Evolutionary conservation across 768 basidiomycete species (phyloP).

Genomic region (Pilatotrama ljubarskyi): DNA sequence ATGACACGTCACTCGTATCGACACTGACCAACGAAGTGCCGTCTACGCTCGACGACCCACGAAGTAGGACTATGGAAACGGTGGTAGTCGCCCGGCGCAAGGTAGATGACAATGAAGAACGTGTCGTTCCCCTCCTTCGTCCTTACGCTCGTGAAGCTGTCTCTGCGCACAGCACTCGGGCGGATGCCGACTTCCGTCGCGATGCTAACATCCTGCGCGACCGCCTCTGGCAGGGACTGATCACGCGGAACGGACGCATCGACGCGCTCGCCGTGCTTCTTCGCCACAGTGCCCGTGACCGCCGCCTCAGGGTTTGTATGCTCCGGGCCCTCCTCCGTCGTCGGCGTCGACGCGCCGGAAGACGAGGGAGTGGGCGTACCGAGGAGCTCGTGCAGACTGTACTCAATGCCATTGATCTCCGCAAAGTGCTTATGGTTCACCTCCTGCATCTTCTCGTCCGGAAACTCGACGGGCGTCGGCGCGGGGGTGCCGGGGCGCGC

Average conservation of each 20-base stretch:
- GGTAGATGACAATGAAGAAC: conserved; percentile 94
- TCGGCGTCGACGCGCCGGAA: conserved; percentile 42
- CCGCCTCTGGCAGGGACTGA: conserved; percentile 52
- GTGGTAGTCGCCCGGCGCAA: conserved; percentile 98
- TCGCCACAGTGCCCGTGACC: conserved; percentile 33
- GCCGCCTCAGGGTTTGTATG: conserved; percentile 21
- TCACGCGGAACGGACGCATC: conserved; percentile 75
- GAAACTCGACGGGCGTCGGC: conserved; percentile 42
- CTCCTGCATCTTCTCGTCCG: conserved; percentile 51
- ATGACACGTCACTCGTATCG: not conserved
- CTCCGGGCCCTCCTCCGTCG: conserved; percentile 8
- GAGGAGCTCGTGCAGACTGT: conserved; percentile 88
- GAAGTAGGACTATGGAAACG: conserved; percentile 94
- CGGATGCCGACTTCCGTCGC: conserved; percentile 69
- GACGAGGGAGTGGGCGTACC: conserved; percentile 51
- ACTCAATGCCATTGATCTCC: conserved; percentile 95
- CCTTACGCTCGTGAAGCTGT: conserved; percentile 45
- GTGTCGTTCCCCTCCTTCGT: conserved; percentile 78
- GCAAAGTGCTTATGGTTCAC: conserved; percentile 92
- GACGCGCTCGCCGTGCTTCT: conserved; percentile 65
- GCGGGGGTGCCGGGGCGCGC: conserved; percentile 49
- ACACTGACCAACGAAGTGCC: conserved; percentile 88
- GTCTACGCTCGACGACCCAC: conserved; percentile 95
- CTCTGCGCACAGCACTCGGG: conserved; percentile 36
- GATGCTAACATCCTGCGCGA: conserved; percentile 70